A percentile compares a stretch with the other conserved stretches of the same genome.
phyloP scores from a whole-genome alignment of 2,329 filamentous ascomycete genomes.

The Triangularia verruculosa region DNA sequence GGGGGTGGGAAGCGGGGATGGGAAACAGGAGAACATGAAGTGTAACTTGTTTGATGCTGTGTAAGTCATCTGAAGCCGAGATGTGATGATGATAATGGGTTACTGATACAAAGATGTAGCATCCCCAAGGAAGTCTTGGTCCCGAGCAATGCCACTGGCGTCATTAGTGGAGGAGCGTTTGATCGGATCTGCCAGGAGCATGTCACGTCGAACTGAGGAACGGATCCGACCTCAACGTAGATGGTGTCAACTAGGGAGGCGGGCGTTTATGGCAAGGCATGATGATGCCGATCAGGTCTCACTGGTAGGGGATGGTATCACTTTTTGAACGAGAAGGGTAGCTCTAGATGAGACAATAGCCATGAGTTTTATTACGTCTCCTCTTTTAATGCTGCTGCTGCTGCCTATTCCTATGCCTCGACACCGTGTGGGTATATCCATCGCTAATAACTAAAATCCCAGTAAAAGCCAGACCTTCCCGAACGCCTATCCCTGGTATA shows the following conservation, averaged over 20 bases:
- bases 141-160: constrained; percentile 15
- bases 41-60: constrained; percentile 28
- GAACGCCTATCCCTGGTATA: not conserved
- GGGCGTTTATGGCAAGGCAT: not conserved
- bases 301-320: not conserved
- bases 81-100: not conserved
- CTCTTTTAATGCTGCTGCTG: not conserved
- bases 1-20: constrained; percentile 10
- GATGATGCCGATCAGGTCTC: not conserved
- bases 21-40: constrained; percentile 24
- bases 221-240: not conserved
- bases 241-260: too few species aligned
- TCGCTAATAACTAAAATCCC: not conserved
- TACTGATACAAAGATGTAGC: constrained; percentile 20
- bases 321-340: not conserved
- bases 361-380: not conserved
- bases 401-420: not conserved
- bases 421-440: not conserved
- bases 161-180: constrained; percentile 28
- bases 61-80: constrained; percentile 23
- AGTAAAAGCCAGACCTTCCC: not conserved
- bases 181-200: constrained; percentile 26
- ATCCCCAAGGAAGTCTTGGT: constrained; percentile 26
- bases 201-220: not conserved
- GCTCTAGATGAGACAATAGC: not conserved